Percentiles rank a stretch among this genome's conserved stretches.
phyloP scores from a whole-genome alignment of 2,329 filamentous ascomycete genomes.

The Cadophora luteo-olivacea region DNA sequence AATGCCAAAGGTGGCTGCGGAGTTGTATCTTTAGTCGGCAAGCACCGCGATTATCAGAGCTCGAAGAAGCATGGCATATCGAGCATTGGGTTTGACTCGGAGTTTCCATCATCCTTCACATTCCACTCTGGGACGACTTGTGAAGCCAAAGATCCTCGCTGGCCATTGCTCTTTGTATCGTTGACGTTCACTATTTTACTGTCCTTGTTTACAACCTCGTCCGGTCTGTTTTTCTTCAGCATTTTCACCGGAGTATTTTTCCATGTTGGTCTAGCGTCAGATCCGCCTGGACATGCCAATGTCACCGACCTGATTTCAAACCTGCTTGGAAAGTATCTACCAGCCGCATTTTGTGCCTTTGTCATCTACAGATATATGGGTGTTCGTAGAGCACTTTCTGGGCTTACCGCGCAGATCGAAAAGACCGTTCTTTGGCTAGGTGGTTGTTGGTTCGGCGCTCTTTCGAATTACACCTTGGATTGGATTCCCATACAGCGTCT shows the following conservation, averaged over 20 bases:
- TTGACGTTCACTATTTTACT: constrained; percentile 78
- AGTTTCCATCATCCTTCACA: constrained; percentile 86
- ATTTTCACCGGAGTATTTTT: constrained; percentile 84
- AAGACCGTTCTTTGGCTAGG: constrained; percentile 92
- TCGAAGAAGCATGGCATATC: constrained; percentile 75
- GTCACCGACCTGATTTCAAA: constrained; percentile 78
- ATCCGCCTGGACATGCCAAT: constrained; percentile 74
- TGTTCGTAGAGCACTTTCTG: constrained; percentile 72
- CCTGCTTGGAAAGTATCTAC: constrained; percentile 81
- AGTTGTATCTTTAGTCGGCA: constrained; percentile 76
- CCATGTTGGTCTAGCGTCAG: constrained; percentile 88
- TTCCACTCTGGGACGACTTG: constrained; percentile 73
- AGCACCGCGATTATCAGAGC: constrained; percentile 66
- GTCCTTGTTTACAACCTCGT: constrained; percentile 81
- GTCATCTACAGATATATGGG: constrained; percentile 88
- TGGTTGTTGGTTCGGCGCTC: constrained; percentile 85
- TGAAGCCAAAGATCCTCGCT: constrained; percentile 78
- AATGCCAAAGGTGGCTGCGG: constrained; percentile 80
- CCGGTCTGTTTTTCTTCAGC: constrained; percentile 83
- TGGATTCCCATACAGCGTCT: constrained; percentile 92
- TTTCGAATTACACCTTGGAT: constrained; percentile 95
- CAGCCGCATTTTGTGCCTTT: constrained; percentile 85
- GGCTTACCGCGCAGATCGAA: constrained; percentile 82
- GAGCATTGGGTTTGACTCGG: constrained; percentile 82
- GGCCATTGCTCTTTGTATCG: constrained; percentile 83